Percentiles rank a stretch among this genome's conserved stretches.
These are phyloP conservation scores for Lecanosticta acicola DNA, from an alignment of 2,329 filamentous ascomycete genomes.

Conservation along the genomic window DNA sequence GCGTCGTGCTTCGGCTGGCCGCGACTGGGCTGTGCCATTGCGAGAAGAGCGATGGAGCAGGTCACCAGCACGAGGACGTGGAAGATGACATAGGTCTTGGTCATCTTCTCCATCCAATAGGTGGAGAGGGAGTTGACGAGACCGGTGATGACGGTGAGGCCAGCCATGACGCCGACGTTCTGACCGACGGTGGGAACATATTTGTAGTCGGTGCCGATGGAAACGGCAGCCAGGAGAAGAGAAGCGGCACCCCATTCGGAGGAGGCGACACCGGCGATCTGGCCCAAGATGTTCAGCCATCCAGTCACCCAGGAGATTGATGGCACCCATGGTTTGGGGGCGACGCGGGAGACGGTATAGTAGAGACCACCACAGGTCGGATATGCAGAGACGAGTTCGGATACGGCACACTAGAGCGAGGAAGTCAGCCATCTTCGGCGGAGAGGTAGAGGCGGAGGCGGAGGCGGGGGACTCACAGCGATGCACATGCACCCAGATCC, in stretches of 20 bases:
- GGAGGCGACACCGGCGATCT: constrained; percentile 51
- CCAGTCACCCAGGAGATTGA: constrained; percentile 46
- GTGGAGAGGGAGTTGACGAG: constrained; percentile 53
- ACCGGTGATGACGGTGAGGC: constrained; percentile 48
- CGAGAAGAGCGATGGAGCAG: constrained; percentile 49
- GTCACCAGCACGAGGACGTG: constrained; percentile 50
- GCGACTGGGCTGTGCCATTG: constrained; percentile 34
- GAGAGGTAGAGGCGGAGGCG: not conserved
- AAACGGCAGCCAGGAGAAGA: constrained; percentile 52
- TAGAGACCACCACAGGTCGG: constrained; percentile 50
- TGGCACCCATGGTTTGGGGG: constrained; percentile 45
- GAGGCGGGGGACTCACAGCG: constrained; percentile 23
- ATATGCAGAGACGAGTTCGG: constrained; percentile 54
- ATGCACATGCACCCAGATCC: constrained; percentile 54
- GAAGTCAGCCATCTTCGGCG: not conserved
- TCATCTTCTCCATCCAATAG: constrained; percentile 55
- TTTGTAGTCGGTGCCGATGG: constrained; percentile 36
- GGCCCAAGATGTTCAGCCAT: constrained; percentile 41
- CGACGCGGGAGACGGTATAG: constrained; percentile 51
- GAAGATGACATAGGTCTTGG: constrained; percentile 54
- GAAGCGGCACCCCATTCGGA: constrained; percentile 54
- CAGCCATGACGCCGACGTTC: constrained; percentile 53
- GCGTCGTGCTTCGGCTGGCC: constrained; percentile 47
- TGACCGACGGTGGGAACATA: constrained; percentile 41
- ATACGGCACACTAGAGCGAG: constrained; percentile 39